Evolutionary conservation across 768 basidiomycete genomes (phyloP), one percentile per base, ranked within the genome.

Genomic region (Macrolepiota albuminosa): DNA sequence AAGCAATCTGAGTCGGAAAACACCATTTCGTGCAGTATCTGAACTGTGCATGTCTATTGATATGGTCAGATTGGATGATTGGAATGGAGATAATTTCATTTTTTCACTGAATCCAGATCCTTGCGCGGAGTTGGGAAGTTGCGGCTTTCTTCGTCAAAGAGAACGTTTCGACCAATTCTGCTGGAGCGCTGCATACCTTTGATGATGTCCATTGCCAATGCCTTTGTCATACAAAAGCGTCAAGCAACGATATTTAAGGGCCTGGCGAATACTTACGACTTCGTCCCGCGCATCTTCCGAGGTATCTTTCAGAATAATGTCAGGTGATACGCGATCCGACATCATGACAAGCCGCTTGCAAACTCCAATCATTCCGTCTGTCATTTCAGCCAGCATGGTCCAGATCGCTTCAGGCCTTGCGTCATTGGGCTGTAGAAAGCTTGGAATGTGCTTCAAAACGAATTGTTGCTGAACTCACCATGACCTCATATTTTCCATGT

Each of bases 1-100:
- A 64, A 66, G 37, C 58, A 61, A 57, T 65, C 64, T 4, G 58
- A 56, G 3, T 58, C 43, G 14, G 50, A 40, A 39, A 65, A 63
- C 8, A 59, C n/a, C 49, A 66, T 59, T 36, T 64, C 58, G 24
- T 57, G 60, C 21, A 63, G 21, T 36, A 4, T 33, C 24, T 36
- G 46, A 39, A 11, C 18, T 13, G 52, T 24, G 7, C 34, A 26
- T 16, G 50, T 13, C 60, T 64, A 10, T 16, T 40, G 2, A 33
- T 26, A 36, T 10, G 9, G 26, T 39, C 24, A 50, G 39, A 16
- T 34, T 21, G 45, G 31, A 18, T 7, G 39, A n/a, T 31, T 31
- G 16, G 26, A 24, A 9, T 16, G 3, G 29, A 36, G 16, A 13
- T 26, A 21, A 31, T 2, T 14, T 11, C 7, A 6, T 43, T 8